Percentiles rank a stretch among this genome's conserved stretches.
Conservation (phyloP, 208 protist species). For the Angomonas deanei region DNA sequence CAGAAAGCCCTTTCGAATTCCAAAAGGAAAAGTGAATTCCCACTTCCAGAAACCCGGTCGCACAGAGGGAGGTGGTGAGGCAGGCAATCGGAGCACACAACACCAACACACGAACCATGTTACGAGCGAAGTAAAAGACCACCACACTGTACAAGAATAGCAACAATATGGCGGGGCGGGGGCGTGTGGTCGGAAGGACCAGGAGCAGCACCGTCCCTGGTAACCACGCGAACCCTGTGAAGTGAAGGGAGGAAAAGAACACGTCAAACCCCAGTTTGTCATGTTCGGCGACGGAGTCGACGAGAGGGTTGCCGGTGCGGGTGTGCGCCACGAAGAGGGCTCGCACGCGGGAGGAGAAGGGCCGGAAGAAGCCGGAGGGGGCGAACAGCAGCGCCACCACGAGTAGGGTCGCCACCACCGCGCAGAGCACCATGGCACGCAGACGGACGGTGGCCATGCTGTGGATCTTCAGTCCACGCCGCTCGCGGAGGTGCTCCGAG, state of each 20-base stretch:
- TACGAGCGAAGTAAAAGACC: slow-evolving; percentile 47
- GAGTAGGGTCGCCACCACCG: slow-evolving; percentile 13
- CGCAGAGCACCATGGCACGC: slow-evolving; percentile 22
- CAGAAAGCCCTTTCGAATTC: neutral
- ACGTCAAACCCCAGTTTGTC: neutral
- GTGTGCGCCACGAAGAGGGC: slow-evolving; percentile 69
- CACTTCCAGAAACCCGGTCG: slow-evolving; percentile 18
- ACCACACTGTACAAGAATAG: slow-evolving; percentile 25
- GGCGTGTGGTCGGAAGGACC: neutral
- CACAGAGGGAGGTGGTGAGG: slow-evolving; percentile 16
- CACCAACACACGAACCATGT: slow-evolving; percentile 64
- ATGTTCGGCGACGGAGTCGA: slow-evolving; percentile 80
- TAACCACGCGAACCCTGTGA: slow-evolving; percentile 13
- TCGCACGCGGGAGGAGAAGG: slow-evolving; percentile 54
- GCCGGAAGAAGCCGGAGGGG: slow-evolving; percentile 43
- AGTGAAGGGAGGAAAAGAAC: slow-evolving; percentile 18
- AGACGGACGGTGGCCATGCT: slow-evolving; percentile 24
- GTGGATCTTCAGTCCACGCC: slow-evolving; percentile 9
- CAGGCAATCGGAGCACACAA: slow-evolving; percentile 28
- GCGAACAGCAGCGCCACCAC: slow-evolving; percentile 21
- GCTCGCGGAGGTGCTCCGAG: slow-evolving; percentile 20
- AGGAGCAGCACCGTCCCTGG: slow-evolving; percentile 14
- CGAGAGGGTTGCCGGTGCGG: slow-evolving; percentile 68
- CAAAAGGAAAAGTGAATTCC: neutral
- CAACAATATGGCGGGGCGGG: slow-evolving; percentile 27